Conservation (phyloP, 2,329 filamentous ascomycete species). For the Zasmidium citrigriseum region DNA sequence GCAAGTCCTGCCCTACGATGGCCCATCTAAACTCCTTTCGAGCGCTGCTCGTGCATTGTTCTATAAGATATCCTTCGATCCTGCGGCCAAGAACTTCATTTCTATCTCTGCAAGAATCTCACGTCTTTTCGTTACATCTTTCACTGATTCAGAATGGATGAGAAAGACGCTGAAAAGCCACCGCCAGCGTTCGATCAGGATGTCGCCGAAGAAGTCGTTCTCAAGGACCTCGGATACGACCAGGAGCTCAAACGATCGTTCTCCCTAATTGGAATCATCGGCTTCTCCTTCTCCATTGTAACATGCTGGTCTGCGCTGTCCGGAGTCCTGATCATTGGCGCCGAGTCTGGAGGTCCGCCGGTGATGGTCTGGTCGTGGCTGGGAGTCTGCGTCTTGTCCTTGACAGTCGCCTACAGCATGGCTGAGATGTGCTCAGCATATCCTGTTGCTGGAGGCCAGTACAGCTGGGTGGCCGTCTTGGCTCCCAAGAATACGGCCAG, state of each 20-base stretch:
- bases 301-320: slow-evolving; percentile 60
- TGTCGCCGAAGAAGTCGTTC: slow-evolving; percentile 39
- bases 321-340: slow-evolving; percentile 58
- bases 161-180: background rate
- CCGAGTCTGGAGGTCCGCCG: slow-evolving; percentile 57
- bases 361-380: slow-evolving; percentile 63
- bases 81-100: background rate
- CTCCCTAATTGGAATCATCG: slow-evolving; percentile 58
- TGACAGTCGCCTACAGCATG: slow-evolving; percentile 60
- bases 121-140: background rate
- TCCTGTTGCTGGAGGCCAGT: slow-evolving; percentile 59
- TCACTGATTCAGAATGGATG: background rate
- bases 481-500: slow-evolving; percentile 46
- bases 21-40: background rate
- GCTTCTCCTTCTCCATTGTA: slow-evolving; percentile 61
- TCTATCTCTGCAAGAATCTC: too few species aligned
- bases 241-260: slow-evolving; percentile 61
- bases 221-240: slow-evolving; percentile 44
- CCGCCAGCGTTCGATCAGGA: slow-evolving; percentile 4
- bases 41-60: too few species aligned
- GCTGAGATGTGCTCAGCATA: slow-evolving; percentile 61
- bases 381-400: slow-evolving; percentile 52
- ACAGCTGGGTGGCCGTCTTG: slow-evolving; percentile 59
- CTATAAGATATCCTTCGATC: background rate
- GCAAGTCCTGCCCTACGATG: background rate